These are phyloP conservation scores for Diaporthe amygdali DNA, from an alignment of 2,329 filamentous ascomycete genomes.

Conservation along the genomic window DNA sequence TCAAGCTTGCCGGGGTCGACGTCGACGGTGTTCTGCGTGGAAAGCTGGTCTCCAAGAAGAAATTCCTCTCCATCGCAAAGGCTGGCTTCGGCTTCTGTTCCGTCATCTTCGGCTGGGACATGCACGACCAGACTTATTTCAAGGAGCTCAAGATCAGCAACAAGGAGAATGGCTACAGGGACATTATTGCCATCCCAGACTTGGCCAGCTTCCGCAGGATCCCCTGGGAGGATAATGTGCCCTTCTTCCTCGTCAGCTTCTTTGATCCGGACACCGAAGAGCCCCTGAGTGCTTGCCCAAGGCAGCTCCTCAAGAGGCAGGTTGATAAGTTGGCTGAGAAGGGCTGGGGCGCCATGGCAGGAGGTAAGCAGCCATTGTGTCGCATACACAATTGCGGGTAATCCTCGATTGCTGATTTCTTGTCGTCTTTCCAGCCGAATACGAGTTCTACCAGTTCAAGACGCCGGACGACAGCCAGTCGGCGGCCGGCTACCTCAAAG, in stretches of 20 bases:
- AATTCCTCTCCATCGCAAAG: conserved; percentile 83
- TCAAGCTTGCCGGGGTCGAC: conserved; percentile 89
- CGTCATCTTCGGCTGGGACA: conserved; percentile 95
- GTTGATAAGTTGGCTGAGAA: conserved; percentile 69
- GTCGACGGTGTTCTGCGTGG: conserved; percentile 87
- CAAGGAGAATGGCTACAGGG: conserved; percentile 87
- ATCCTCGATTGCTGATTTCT: neutral
- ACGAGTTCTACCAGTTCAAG: conserved; percentile 93
- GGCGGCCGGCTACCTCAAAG: conserved; percentile 74
- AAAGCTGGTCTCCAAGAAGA: conserved; percentile 90
- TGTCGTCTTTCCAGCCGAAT: conserved; percentile 68
- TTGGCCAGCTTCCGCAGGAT: conserved; percentile 79
- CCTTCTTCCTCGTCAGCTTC: conserved; percentile 86
- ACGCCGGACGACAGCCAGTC: conserved; percentile 70
- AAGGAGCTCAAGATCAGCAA: conserved; percentile 87
- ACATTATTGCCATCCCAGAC: conserved; percentile 83
- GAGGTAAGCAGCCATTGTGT: conserved; percentile 64
- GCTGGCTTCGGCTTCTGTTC: conserved; percentile 93
- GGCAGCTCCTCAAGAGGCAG: conserved; percentile 74
- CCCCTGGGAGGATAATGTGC: conserved; percentile 87
- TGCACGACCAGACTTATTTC: conserved; percentile 92
- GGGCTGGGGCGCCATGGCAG: conserved; percentile 86
- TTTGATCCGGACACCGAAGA: conserved; percentile 77
- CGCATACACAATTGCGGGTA: too few species aligned
- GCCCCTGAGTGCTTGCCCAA: conserved; percentile 78